These are phyloP conservation scores for Leucoagaricus sp. DNA, from an alignment of 1,284 basidiomycete genomes.

Conservation along the genomic window DNA sequence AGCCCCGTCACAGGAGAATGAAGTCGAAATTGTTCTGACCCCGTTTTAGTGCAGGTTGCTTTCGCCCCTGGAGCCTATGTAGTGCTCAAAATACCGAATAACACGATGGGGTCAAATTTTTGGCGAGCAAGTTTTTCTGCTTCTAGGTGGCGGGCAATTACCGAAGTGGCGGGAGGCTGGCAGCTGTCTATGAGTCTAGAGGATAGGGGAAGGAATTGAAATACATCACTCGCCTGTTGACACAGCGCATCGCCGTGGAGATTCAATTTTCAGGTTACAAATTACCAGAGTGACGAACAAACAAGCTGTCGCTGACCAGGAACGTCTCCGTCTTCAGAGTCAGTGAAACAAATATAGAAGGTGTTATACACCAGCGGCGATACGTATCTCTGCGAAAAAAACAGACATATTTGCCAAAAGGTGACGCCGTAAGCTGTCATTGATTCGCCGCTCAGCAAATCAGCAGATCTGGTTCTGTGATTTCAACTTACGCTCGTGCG, in stretches of 20 bases:
- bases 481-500: too few relatives aligned
- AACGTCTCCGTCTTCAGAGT: background rate
- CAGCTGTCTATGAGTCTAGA: background rate
- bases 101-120: background rate
- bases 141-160: background rate
- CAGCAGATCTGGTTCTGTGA: too few relatives aligned
- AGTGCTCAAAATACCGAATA: background rate
- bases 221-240: background rate
- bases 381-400: too few relatives aligned
- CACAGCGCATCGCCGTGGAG: slow-evolving; percentile 7
- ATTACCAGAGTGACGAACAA: background rate
- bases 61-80: background rate
- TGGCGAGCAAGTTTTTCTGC: background rate
- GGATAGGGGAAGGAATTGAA: background rate
- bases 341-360: background rate
- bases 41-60: too few relatives aligned
- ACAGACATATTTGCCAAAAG: too few relatives aligned
- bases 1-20: too few relatives aligned
- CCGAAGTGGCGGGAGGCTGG: background rate
- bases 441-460: too few relatives aligned
- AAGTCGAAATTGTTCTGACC: too few relatives aligned
- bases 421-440: too few relatives aligned
- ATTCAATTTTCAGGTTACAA: background rate
- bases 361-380: too few relatives aligned
- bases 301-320: background rate